Percentiles rank a stretch among this genome's conserved stretches.
phyloP scores from a whole-genome alignment of 164 flowering plant genomes.

The Magnolia kwangsiensis region DNA sequence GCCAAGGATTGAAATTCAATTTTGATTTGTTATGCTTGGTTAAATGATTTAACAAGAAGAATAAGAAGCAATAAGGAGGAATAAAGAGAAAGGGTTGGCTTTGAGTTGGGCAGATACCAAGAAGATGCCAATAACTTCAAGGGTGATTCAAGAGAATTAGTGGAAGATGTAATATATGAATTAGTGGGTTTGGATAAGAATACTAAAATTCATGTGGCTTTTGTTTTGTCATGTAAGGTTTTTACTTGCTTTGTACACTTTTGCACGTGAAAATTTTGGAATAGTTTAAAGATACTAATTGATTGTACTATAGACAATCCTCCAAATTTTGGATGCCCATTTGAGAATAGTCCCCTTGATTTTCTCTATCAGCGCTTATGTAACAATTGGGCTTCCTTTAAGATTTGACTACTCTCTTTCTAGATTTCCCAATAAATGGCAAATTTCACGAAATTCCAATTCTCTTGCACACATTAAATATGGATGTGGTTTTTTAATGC shows the following conservation, averaged over 20 bases:
- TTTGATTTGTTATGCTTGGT: not conserved
- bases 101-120: conserved; percentile 77
- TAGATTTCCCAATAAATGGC: too few species aligned
- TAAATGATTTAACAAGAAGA: conserved; percentile 53
- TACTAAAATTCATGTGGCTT: conserved; percentile 92
- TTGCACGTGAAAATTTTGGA: not conserved
- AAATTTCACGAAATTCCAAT: too few species aligned
- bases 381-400: too few species aligned
- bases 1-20: not conserved
- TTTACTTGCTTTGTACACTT: not conserved
- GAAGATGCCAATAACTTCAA: conserved; percentile 80
- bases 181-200: conserved; percentile 96
- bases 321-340: too few species aligned
- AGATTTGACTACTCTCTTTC: too few species aligned
- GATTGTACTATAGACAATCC: too few species aligned
- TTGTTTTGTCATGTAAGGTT: conserved; percentile 80
- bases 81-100: conserved; percentile 33
- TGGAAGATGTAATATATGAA: conserved; percentile 92
- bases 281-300: not conserved
- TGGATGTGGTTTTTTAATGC: too few species aligned
- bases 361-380: too few species aligned
- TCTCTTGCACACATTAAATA: too few species aligned
- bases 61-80: conserved; percentile 55
- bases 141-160: conserved; percentile 93
- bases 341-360: too few species aligned